Evolutionary conservation across 257 asterid genomes (phyloP).

Genomic region (Craterostigma plantagineum): DNA sequence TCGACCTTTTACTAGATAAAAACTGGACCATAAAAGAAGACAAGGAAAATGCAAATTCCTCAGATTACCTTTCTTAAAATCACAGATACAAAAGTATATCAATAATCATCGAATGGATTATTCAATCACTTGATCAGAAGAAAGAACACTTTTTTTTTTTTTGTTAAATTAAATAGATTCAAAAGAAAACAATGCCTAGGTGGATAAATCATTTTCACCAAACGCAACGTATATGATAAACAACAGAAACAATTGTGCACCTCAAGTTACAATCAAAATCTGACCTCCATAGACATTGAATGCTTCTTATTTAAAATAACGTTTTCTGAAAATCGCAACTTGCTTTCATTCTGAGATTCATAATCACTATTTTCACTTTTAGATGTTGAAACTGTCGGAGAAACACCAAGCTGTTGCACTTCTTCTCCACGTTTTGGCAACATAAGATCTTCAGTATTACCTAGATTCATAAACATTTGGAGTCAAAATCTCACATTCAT

Average conservation of each 20-base stretch:
- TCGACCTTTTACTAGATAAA: not conserved
- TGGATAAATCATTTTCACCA: not conserved
- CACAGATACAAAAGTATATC: no score
- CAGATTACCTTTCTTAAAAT: not conserved
- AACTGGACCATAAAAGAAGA: not conserved
- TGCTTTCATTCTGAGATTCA: constrained; percentile 15
- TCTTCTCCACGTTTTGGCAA: constrained; percentile 13
- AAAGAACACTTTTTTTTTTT: not conserved
- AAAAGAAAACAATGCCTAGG: not conserved
- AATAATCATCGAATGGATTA: no score
- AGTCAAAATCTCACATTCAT: no score
- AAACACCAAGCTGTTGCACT: constrained; percentile 10
- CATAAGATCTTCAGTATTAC: constrained; percentile 18
- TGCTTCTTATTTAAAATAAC: constrained; percentile 3
- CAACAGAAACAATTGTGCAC: not conserved
- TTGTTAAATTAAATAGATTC: not conserved
- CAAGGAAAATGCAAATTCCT: not conserved
- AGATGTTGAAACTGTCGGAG: constrained; percentile 14
- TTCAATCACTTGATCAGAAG: no score
- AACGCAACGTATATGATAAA: not conserved
- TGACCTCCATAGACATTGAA: constrained; percentile 35
- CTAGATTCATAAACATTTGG: constrained; percentile 10
- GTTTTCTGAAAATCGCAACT: constrained; percentile 10
- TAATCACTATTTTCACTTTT: constrained; percentile 11
- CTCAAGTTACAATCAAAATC: constrained; percentile 4